A percentile compares a stretch with the other conserved stretches of the same genome.
Conservation (phyloP, 495 filamentous ascomycete genomes). For the Tuber umbilicatum region DNA sequence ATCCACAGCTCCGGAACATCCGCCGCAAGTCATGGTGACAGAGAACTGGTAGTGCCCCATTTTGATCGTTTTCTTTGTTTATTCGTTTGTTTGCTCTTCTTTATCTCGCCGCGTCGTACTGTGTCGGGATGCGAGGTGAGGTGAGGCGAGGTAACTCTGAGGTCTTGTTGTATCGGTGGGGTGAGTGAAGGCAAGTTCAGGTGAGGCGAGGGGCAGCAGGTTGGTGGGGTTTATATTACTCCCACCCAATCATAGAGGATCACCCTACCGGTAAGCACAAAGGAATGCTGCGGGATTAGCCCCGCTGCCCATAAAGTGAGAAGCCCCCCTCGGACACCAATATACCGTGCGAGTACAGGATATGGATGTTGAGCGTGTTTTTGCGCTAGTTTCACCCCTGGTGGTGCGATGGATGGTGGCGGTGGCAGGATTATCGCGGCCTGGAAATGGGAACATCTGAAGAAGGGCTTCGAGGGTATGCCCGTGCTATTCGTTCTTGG, state of each 20-base stretch:
- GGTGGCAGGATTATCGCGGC: neutral
- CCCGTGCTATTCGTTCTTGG: neutral
- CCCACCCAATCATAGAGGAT: neutral
- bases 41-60: conserved; percentile 58
- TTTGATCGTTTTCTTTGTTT: conserved; percentile 39
- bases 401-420: neutral
- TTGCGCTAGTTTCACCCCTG: neutral
- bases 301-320: neutral
- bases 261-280: neutral
- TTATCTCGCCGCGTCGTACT: neutral
- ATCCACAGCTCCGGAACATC: conserved; percentile 64
- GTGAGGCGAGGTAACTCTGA: neutral
- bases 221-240: neutral
- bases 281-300: neutral
- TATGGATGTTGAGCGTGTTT: neutral
- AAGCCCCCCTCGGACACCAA: neutral
- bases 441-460: neutral
- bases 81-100: neutral
- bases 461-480: neutral
- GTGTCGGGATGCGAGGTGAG: neutral
- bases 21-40: conserved; percentile 59
- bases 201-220: neutral
- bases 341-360: neutral
- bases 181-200: neutral
- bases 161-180: neutral